Evolutionary conservation across 768 basidiomycete genomes (phyloP).

Genomic region (Tylopilus plumbeoviolaceoides): DNA sequence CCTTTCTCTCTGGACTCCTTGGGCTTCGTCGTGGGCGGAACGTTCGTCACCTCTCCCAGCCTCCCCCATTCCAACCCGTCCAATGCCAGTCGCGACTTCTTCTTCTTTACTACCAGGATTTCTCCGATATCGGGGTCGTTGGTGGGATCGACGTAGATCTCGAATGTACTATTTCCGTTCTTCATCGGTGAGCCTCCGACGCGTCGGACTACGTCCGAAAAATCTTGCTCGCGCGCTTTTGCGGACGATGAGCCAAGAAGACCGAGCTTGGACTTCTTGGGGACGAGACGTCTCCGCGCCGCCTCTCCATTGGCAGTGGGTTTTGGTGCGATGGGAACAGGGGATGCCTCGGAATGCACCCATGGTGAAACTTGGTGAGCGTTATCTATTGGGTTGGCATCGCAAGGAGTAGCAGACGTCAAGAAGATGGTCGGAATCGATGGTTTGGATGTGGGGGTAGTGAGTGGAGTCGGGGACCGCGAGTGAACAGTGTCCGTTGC

Average conservation of each 20-base stretch:
- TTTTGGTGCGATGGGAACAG: constrained; percentile 30
- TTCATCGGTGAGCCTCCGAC: constrained; percentile 31
- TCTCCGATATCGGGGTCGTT: constrained; percentile 65
- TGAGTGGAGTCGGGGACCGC: constrained; percentile 25
- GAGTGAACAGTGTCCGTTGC: constrained; percentile 23
- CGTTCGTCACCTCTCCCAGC: constrained; percentile 59
- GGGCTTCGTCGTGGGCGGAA: constrained; percentile 28
- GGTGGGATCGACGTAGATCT: constrained; percentile 66
- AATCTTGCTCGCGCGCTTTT: constrained; percentile 39
- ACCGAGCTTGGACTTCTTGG: constrained; percentile 67
- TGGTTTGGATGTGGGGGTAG: constrained; percentile 27
- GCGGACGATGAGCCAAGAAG: constrained; percentile 35
- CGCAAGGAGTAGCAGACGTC: constrained; percentile 62
- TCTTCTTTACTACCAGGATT: constrained; percentile 73
- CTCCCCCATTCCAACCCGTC: constrained; percentile 57
- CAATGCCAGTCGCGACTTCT: constrained; percentile 59
- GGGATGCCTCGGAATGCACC: constrained; percentile 10
- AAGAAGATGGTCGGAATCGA: constrained; percentile 63
- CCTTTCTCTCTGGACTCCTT: too few relatives aligned
- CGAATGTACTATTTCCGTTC: constrained; percentile 49
- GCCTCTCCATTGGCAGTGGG: constrained; percentile 8
- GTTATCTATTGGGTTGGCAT: constrained; percentile 35
- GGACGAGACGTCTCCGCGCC: constrained; percentile 53
- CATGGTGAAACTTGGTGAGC: constrained; percentile 25
- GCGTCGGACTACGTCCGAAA: constrained; percentile 58